Base-by-base conservation (phyloP, 1,139 yeast species). In the Zygosaccharomyces pseudobailii region DNA sequence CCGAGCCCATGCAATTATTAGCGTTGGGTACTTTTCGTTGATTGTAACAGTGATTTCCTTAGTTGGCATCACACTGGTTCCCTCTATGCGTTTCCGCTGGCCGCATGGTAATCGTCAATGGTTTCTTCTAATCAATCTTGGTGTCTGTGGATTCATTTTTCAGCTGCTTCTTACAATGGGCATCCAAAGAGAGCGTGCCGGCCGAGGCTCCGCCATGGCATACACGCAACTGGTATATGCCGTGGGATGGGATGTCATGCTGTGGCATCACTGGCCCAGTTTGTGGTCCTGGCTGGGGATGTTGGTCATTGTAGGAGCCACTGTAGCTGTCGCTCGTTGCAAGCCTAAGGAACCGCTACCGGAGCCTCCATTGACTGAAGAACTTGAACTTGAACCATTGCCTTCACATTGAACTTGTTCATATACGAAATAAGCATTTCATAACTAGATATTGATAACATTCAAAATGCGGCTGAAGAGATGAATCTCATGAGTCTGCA, bases 131-230 rank as follows among this genome's bases (percentile, higher is more conserved):
- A 48, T 70, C 1, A 64, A 76, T 27, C 75, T 87, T 53, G 96
- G 96, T 2, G 55, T 84, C 9, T 75, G 86, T 39, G 97, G 97
- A 0, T 89, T 89, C 64, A 67, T 82, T 47, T 85, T 84, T 81
- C 96, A 89, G 64, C 81, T 82, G 57, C 71, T 84, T 27, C 68
- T 87, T 47, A 87, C 97, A 0, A 82, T 88, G 3, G 97, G 96
- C 1, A 76, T 89, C 44, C 96, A 87, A 64, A 71, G 88, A 49
- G 96, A 87, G 52, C 74, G 75, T 51, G 95, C 96, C 0, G 81
- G 89, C 1, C 75, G 87, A 49, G 89, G 90, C 0, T 75, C 92
- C 4, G 74, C 86, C 52, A 83, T 87, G 76, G 71, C 79, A 5
- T 89, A 89, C 65, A 75, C 88, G 2, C 87, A 83, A 58, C 75